Percentiles rank a stretch among this genome's conserved stretches.
Conservation (phyloP, 305 asterid species). For the Solanum hybrid region DNA sequence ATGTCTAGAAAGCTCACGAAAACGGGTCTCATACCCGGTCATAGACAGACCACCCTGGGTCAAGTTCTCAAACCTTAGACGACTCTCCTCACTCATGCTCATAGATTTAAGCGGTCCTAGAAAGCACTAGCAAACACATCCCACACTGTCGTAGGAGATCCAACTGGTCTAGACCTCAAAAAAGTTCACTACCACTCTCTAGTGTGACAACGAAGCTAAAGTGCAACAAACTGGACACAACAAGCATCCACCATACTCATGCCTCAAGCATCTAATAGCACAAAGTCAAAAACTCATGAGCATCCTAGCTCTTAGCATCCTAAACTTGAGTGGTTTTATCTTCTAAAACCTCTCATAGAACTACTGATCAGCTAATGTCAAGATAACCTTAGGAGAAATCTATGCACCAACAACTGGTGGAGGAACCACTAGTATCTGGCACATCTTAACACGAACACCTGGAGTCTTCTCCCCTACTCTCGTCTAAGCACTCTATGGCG, state of each 20-base stretch:
- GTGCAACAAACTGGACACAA: background rate
- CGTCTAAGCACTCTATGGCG: background rate
- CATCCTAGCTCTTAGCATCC: background rate
- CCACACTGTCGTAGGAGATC: background rate
- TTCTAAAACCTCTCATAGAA: background rate
- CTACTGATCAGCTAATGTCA: background rate
- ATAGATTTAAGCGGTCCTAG: background rate
- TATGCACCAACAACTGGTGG: background rate
- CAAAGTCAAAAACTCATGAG: background rate
- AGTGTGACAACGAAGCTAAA: background rate
- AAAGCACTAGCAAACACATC: background rate
- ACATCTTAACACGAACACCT: background rate
- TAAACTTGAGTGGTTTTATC: background rate
- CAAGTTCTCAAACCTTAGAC: background rate
- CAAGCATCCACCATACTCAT: background rate
- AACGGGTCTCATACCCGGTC: background rate
- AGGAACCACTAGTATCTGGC: background rate
- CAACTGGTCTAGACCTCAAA: background rate
- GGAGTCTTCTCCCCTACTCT: background rate
- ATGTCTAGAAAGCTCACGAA: background rate
- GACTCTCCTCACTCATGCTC: background rate
- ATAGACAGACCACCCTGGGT: background rate
- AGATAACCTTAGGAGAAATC: background rate
- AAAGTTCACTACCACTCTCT: background rate
- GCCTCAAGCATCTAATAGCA: background rate